These are phyloP conservation scores for Achlya hypogyna DNA, from an alignment of 352 stramenopile species.

Conservation along the genomic window DNA sequence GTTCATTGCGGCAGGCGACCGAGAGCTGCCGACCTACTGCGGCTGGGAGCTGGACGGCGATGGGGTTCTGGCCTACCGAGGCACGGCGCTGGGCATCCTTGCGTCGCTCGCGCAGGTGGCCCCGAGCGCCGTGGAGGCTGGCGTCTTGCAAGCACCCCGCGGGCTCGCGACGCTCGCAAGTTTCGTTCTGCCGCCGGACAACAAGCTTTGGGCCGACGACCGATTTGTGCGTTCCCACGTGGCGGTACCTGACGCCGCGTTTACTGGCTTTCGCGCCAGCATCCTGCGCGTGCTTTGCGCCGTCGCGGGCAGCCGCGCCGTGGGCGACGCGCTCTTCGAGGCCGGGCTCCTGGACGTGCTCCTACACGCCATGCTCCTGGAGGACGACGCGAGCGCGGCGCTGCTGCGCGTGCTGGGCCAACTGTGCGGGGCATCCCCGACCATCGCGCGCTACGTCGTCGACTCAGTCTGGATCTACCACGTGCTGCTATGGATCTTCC, in stretches of 20 bases:
- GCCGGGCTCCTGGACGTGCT: not conserved
- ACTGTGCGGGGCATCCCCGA: not conserved
- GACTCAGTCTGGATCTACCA: conserved; percentile 19
- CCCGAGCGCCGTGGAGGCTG: not conserved
- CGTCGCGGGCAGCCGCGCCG: not conserved
- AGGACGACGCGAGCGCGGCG: conserved; percentile 3
- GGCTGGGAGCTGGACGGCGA: not conserved
- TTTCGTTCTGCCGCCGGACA: conserved; percentile 3
- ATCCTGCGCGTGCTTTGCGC: not conserved
- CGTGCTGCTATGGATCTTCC: conserved; percentile 25
- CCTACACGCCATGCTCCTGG: conserved; percentile 2
- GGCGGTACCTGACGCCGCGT: not conserved
- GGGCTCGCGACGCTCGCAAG: conserved; percentile 5
- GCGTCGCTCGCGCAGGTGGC: not conserved
- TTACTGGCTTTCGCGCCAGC: conserved; percentile 2
- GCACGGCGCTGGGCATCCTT: not conserved
- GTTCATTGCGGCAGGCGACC: conserved; percentile 68
- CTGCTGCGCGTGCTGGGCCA: not conserved
- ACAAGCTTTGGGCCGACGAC: not conserved
- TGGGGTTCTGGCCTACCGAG: not conserved
- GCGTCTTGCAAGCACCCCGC: not conserved
- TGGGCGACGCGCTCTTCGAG: not conserved
- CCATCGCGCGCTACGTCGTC: not conserved
- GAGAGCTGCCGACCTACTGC: conserved; percentile 20
- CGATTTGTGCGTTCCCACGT: not conserved